Evolutionary conservation across 257 asterid species (phyloP).

Genomic region (Ballota nigra): DNA sequence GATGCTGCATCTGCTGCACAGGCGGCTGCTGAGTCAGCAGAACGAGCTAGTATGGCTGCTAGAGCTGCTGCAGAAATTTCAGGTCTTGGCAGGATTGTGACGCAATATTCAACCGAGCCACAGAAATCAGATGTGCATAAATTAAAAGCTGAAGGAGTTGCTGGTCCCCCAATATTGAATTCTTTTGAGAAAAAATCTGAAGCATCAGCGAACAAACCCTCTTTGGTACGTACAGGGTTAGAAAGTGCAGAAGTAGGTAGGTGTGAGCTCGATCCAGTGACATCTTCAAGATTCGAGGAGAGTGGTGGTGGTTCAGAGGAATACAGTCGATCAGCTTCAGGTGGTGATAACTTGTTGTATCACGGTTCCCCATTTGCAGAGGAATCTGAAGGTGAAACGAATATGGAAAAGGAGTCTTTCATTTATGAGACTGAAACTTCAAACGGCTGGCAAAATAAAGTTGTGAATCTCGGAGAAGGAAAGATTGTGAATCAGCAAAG

Average conservation of each 20-base stretch:
- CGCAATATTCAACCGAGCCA: conserved; percentile 41
- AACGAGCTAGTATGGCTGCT: conserved; percentile 83
- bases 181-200: conserved; percentile 31
- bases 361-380: conserved; percentile 32
- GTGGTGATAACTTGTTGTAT: conserved; percentile 28
- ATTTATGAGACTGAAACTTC: conserved; percentile 37
- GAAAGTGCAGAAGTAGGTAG: conserved; percentile 28
- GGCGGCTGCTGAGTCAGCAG: conserved; percentile 95
- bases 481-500: conserved; percentile 37
- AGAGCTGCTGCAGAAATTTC: conserved; percentile 91
- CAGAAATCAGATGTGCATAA: conserved; percentile 29
- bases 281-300: conserved; percentile 27
- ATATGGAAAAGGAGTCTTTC: conserved; percentile 25
- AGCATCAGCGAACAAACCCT: conserved; percentile 30
- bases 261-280: conserved; percentile 23
- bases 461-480: conserved; percentile 41
- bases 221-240: conserved; percentile 32
- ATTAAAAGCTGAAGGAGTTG: conserved; percentile 36
- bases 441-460: conserved; percentile 30
- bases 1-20: conserved; percentile 91
- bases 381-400: conserved; percentile 24
- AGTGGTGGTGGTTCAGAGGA: conserved; percentile 34
- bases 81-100: conserved; percentile 36
- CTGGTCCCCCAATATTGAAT: conserved; percentile 25
- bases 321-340: conserved; percentile 32